Percentiles rank a stretch among this genome's conserved stretches.
phyloP scores from a whole-genome alignment of 805 yeast genomes.

The Cyberlindnera subsufficiens region DNA sequence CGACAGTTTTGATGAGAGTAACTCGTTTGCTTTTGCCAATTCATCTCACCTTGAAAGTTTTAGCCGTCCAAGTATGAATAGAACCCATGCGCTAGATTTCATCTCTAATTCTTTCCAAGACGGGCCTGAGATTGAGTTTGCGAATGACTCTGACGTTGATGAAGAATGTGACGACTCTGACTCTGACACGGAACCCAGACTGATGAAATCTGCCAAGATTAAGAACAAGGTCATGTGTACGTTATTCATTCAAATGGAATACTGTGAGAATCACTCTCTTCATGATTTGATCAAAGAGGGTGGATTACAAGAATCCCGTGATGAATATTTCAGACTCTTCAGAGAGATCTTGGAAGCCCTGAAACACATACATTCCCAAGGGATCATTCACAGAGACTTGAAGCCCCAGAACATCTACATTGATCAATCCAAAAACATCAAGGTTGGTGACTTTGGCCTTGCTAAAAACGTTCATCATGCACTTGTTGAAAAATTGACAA shows the following conservation, averaged over 20 bases:
- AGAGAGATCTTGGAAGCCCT: conserved; percentile 87
- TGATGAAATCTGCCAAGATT: conserved; percentile 16
- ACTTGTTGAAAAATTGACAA: conserved; percentile 23
- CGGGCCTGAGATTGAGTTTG: conserved; percentile 49
- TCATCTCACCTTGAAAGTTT: conserved; percentile 5
- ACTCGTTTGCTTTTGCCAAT: background rate
- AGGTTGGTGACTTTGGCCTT: conserved; percentile 95
- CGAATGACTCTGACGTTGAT: conserved; percentile 25
- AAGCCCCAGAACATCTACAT: conserved; percentile 95
- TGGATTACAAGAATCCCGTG: conserved; percentile 62
- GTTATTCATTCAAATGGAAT: conserved; percentile 95
- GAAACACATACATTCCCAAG: conserved; percentile 85
- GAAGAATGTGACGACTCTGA: conserved; percentile 18
- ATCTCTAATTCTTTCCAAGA: conserved; percentile 55
- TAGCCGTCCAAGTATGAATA: conserved; percentile 23
- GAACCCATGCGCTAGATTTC: conserved; percentile 49
- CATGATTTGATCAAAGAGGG: conserved; percentile 73
- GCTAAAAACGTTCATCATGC: conserved; percentile 80
- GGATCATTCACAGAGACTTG: conserved; percentile 90
- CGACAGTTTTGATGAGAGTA: conserved; percentile 1
- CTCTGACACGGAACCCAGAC: conserved; percentile 2
- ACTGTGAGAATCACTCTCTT: conserved; percentile 91
- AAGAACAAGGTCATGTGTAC: conserved; percentile 47
- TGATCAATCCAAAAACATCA: conserved; percentile 81
- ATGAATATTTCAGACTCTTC: conserved; percentile 85